phyloP scores from a whole-genome alignment of 2,329 filamentous ascomycete genomes.

The Monosporascus sp. region DNA sequence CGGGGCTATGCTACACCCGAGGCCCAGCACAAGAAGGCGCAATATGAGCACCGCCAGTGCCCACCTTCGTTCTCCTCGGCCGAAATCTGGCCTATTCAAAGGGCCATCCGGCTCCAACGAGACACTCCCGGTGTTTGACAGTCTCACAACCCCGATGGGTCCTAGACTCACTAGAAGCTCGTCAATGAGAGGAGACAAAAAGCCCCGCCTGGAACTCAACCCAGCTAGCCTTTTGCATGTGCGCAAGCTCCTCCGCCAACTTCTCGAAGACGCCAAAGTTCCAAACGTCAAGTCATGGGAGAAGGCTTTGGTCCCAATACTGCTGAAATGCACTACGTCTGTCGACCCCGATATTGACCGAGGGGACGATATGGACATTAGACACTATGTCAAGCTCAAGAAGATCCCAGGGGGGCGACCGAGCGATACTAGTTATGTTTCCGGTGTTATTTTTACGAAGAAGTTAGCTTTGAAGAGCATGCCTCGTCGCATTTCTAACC shows the following conservation, averaged over 20 bases:
- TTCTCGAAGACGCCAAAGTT: conserved; percentile 71
- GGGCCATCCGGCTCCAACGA: conserved; percentile 49
- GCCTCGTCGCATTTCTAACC: conserved; percentile 77
- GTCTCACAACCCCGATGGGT: conserved; percentile 33
- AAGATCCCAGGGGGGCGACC: conserved; percentile 89
- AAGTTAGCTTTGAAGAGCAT: conserved; percentile 96
- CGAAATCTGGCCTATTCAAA: conserved; percentile 52
- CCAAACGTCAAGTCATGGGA: conserved; percentile 76
- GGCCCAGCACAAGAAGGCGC: conserved; percentile 59
- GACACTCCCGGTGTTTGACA: conserved; percentile 42
- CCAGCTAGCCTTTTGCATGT: conserved; percentile 85
- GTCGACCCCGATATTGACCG: conserved; percentile 87
- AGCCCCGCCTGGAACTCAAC: conserved; percentile 78
- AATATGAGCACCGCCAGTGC: conserved; percentile 82
- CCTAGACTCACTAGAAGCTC: conserved; percentile 66
- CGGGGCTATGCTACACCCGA: conserved; percentile 44
- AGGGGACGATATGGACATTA: conserved; percentile 93
- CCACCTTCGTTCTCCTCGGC: conserved; percentile 68
- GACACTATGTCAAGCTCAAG: conserved; percentile 96
- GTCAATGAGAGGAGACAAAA: conserved; percentile 69
- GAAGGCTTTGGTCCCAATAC: conserved; percentile 80
- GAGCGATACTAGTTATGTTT: conserved; percentile 91
- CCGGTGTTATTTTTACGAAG: conserved; percentile 94
- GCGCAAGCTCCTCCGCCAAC: conserved; percentile 73
- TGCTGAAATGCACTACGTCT: conserved; percentile 87